Conservation (phyloP, 306 rosid genomes). For the Rosa lucieae region DNA sequence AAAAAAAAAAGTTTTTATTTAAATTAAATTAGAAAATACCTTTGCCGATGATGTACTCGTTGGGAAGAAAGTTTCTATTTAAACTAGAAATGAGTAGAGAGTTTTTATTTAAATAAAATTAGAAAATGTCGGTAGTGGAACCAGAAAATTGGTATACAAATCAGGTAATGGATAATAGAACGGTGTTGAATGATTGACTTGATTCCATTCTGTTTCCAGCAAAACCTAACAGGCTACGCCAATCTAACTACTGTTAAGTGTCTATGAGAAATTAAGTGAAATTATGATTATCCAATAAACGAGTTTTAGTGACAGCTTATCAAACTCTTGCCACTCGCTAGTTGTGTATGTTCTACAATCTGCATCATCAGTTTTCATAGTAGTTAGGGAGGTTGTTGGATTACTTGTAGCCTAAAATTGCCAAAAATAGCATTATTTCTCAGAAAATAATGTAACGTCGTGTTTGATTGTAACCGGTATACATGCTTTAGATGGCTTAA, state of each 20-base stretch:
- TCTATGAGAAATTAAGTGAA: neutral
- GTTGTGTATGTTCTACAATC: neutral
- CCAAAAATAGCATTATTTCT: neutral
- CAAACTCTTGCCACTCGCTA: neutral
- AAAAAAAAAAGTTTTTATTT: too few relatives aligned
- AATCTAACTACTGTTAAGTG: too few relatives aligned
- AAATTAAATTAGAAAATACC: neutral
- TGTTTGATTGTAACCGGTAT: constrained; percentile 10
- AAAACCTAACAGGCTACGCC: neutral
- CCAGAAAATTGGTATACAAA: neutral
- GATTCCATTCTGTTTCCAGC: neutral
- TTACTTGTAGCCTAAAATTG: neutral
- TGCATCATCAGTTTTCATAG: neutral
- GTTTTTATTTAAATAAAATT: too few relatives aligned
- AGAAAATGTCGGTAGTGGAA: neutral
- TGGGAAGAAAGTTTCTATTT: too few relatives aligned
- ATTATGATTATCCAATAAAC: neutral
- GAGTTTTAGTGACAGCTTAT: neutral
- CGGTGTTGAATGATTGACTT: neutral
- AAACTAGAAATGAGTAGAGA: too few relatives aligned
- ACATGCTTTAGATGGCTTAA: neutral
- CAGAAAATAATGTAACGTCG: neutral
- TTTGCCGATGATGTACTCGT: too few relatives aligned
- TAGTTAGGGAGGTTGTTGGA: neutral
- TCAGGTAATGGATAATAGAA: neutral